These are phyloP conservation scores for Malassezia sp. DNA, from an alignment of 1,284 basidiomycete species.

Conservation along the genomic window DNA sequence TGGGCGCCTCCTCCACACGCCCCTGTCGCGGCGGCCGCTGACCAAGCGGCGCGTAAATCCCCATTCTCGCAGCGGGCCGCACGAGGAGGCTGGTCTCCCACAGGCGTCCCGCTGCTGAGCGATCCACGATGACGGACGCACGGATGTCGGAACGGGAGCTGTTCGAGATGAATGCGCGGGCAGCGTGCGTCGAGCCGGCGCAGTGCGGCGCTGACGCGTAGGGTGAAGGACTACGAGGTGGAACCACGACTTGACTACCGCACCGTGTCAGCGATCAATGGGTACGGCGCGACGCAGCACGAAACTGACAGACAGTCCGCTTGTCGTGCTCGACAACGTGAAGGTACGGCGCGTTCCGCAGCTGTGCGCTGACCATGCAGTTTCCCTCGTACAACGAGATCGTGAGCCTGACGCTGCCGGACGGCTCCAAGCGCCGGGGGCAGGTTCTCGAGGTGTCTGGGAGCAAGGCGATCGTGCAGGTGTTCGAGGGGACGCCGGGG, in stretches of 20 bases:
- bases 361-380: no score
- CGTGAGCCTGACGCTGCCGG: conserved; percentile 86
- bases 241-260: conserved; percentile 88
- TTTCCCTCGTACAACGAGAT: conserved; percentile 99
- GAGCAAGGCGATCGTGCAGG: conserved; percentile 94
- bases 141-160: conserved; percentile 58
- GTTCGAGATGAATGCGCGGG: conserved; percentile 71
- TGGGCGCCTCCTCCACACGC: no score
- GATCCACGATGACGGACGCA: conserved; percentile 39
- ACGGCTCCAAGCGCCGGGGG: conserved; percentile 85
- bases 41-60: no score
- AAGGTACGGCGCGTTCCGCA: no score
- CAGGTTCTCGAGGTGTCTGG: conserved; percentile 97
- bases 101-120: no score
- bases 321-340: conserved; percentile 96
- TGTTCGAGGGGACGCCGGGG: conserved; percentile 96
- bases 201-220: background rate
- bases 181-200: conserved; percentile 52
- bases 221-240: conserved; percentile 51
- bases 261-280: conserved; percentile 91
- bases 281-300: conserved; percentile 55
- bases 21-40: no score
- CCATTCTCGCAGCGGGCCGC: no score
- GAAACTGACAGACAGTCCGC: conserved; percentile 36
- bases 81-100: no score